Percentiles rank a stretch among this genome's conserved stretches.
These are phyloP conservation scores for Neonothopanus nambi DNA, from an alignment of 1,284 basidiomycete species.

Conservation along the genomic window DNA sequence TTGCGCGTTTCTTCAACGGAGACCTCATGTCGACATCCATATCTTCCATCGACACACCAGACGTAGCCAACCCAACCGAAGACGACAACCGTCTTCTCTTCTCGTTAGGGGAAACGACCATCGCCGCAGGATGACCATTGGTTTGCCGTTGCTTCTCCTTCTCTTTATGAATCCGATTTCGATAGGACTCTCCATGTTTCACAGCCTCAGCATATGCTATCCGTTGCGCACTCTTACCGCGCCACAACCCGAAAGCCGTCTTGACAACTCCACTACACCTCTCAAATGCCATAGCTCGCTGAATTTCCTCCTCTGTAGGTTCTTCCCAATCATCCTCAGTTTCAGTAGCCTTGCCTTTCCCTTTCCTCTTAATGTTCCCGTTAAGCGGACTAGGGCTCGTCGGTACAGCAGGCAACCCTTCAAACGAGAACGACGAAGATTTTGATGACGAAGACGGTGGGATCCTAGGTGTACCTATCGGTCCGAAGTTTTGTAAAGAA, in stretches of 20 bases:
- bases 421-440: conserved; percentile 2
- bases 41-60: conserved; percentile 15
- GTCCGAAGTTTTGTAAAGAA: conserved; percentile 11
- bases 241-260: conserved; percentile 44
- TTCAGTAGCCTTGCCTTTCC: conserved; percentile 20
- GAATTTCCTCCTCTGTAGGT: conserved; percentile 16
- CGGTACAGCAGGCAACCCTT: background rate
- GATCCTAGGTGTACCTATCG: background rate
- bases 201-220: conserved; percentile 61
- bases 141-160: conserved; percentile 1
- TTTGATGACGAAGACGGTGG: conserved; percentile 1
- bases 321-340: background rate
- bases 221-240: conserved; percentile 40
- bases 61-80: too few relatives aligned
- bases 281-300: conserved; percentile 41
- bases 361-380: conserved; percentile 18
- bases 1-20: conserved; percentile 38
- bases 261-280: conserved; percentile 33
- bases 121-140: too few relatives aligned
- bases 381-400: background rate
- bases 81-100: conserved; percentile 30
- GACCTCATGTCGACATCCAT: conserved; percentile 21
- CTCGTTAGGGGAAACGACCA: too few relatives aligned
- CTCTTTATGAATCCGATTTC: conserved; percentile 37
- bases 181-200: conserved; percentile 57